Conservation (phyloP, 495 filamentous ascomycete genomes). For the Trichocladium antarcticum region DNA sequence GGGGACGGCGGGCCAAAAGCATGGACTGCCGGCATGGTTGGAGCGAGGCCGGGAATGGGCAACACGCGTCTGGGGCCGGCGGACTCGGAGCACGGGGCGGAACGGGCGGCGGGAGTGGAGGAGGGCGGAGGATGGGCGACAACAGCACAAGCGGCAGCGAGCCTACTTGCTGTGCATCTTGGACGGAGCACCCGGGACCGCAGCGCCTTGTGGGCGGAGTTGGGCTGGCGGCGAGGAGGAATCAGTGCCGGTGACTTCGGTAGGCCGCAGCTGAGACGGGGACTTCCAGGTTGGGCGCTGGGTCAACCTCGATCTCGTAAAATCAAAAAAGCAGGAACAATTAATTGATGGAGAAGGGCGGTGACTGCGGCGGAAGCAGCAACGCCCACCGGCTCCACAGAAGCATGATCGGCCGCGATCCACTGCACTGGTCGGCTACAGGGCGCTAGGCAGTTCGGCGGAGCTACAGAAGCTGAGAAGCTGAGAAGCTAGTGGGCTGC, state of each 20-base stretch:
- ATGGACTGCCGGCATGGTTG: slow-evolving; percentile 15
- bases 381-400: neutral
- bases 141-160: slow-evolving; percentile 3
- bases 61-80: neutral
- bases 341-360: slow-evolving; percentile 1
- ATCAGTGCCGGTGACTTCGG: neutral
- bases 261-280: neutral
- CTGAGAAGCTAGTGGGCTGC: too few species aligned
- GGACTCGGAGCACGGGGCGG: neutral
- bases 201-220: neutral
- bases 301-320: slow-evolving; percentile 1
- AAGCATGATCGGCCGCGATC: neutral
- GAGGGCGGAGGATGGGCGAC: neutral
- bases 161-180: slow-evolving; percentile 18
- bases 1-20: neutral
- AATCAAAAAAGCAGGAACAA: neutral
- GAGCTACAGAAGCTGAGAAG: too few species aligned
- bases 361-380: neutral
- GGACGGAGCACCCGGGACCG: neutral
- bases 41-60: neutral
- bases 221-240: neutral
- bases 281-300: too few species aligned
- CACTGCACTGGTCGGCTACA: neutral
- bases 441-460: too few species aligned
- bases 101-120: neutral